Base-by-base conservation (phyloP, 345 rosid genomes). In the Acer saccharum region DNA sequence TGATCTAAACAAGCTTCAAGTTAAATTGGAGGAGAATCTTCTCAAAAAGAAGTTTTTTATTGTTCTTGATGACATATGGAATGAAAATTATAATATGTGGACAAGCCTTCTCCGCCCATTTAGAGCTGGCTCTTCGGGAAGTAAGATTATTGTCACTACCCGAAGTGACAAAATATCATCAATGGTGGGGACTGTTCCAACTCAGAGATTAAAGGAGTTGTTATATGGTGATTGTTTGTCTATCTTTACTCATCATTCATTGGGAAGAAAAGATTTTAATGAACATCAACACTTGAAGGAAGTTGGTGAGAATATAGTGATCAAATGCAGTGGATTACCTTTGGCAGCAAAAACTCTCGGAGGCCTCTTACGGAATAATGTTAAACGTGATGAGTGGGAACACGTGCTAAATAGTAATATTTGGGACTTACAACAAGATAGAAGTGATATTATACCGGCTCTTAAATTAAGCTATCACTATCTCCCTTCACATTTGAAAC, bases 61-160 rank as follows among this genome's bases (percentile, higher is more conserved):
- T 60, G 67, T 82, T 46, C 27, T 82, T 3, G 85, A 82, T 71
- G 79, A 82, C 61, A 66, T 82, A 0, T 82, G 85, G 85, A 82
- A 60, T 39, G 41, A 73, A 11, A 43, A 43, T 21, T 73, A 61
- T 50, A n/a, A 46, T 50, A 11, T 17, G 1, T 75, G 78, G 78
- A 25, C 6, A 2, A 18, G 9, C 1, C 8, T 75, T 0, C 14
- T 55, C 13, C 6, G 16, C 7, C 78, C 78, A 20, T 65, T 75
- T 48, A 10, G 32, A 20, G 6, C 18, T 8, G 48, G 63, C 0
- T 32, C 27, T 2, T 18, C 48, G 2, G 78, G 71, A 27, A 75
- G 78, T 54, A 75, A 65, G 41, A 65, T 65, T 12, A 6, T 75
- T 48, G 17, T 75, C 17, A 75, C 71, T 0, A 27, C 71, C 8